Evolutionary conservation across 2,329 filamentous ascomycete genomes (phyloP).

Genomic region (Macrophomina pseudophaseolina): DNA sequence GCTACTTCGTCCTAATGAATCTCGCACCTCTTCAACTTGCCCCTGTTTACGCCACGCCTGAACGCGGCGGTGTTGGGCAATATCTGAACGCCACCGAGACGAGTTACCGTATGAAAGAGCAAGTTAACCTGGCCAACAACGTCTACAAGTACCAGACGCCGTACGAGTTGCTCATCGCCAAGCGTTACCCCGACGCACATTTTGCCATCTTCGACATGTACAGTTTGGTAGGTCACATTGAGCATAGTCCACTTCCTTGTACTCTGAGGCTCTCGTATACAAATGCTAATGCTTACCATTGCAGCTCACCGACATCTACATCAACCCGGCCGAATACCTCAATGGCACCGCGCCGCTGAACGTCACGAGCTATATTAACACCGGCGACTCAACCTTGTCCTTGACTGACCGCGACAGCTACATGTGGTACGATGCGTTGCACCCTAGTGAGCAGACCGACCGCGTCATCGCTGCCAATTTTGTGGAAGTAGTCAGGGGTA

Average conservation of each 20-base stretch:
- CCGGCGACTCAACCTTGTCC: slow-evolving; percentile 55
- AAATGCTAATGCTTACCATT: background rate
- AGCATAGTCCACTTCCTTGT: too few species aligned
- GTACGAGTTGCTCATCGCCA: slow-evolving; percentile 49
- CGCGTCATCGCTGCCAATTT: slow-evolving; percentile 63
- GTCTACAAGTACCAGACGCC: slow-evolving; percentile 59
- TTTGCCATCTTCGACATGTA: slow-evolving; percentile 73
- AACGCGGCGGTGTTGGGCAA: slow-evolving; percentile 49
- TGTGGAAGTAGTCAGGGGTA: slow-evolving; percentile 58
- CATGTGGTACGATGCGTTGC: slow-evolving; percentile 76
- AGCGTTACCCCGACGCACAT: slow-evolving; percentile 59
- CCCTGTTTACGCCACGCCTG: slow-evolving; percentile 66
- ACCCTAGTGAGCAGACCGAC: slow-evolving; percentile 70
- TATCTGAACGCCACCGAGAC: slow-evolving; percentile 58
- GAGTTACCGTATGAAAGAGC: slow-evolving; percentile 58
- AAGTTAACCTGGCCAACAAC: slow-evolving; percentile 56
- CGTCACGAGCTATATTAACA: slow-evolving; percentile 58
- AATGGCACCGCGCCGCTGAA: slow-evolving; percentile 67
- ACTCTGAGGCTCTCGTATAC: too few species aligned
- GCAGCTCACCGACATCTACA: slow-evolving; percentile 67
- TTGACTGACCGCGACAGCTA: slow-evolving; percentile 48
- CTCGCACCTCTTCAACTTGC: slow-evolving; percentile 68
- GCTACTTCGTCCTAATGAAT: slow-evolving; percentile 76
- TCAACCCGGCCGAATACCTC: slow-evolving; percentile 65
- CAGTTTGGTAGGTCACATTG: slow-evolving; percentile 51